phyloP scores from a whole-genome alignment of 2,329 filamentous ascomycete species.

The Penicillium brasilianum region DNA sequence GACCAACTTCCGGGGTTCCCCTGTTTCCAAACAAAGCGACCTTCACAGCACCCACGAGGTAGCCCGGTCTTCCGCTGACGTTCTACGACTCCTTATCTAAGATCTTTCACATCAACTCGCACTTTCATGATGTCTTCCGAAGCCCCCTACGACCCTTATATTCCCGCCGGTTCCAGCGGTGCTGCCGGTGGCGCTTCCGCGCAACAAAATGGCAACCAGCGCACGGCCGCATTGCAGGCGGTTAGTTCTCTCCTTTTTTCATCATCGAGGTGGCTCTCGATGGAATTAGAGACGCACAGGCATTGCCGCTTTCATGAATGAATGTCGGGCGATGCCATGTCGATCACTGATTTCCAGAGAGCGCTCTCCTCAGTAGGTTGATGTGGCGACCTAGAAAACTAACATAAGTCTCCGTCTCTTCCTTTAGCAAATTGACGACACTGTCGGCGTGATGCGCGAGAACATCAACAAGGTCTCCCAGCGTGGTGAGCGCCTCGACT shows the following conservation, averaged over 20 bases:
- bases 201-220: conserved; percentile 62
- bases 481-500: conserved; percentile 86
- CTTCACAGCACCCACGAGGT: conserved; percentile 22
- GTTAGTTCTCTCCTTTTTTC: conserved; percentile 62
- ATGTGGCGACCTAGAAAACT: conserved; percentile 21
- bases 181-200: conserved; percentile 58
- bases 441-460: conserved; percentile 91
- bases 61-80: conserved; percentile 13
- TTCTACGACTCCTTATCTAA: conserved; percentile 24
- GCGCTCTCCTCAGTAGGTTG: conserved; percentile 4
- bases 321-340: conserved; percentile 1
- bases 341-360: background rate
- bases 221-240: conserved; percentile 78
- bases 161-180: conserved; percentile 68
- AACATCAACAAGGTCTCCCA: conserved; percentile 97
- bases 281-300: background rate
- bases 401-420: conserved; percentile 18
- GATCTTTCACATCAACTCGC: conserved; percentile 12
- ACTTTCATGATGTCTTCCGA: conserved; percentile 57
- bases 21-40: conserved; percentile 27
- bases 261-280: conserved; percentile 10
- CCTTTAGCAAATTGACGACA: conserved; percentile 91
- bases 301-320: background rate
- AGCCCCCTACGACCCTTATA: conserved; percentile 85
- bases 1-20: conserved; percentile 15